Percentiles rank a stretch among this genome's conserved stretches.
Conservation (phyloP, 257 asterid species). For the Nicotiana otophora region DNA sequence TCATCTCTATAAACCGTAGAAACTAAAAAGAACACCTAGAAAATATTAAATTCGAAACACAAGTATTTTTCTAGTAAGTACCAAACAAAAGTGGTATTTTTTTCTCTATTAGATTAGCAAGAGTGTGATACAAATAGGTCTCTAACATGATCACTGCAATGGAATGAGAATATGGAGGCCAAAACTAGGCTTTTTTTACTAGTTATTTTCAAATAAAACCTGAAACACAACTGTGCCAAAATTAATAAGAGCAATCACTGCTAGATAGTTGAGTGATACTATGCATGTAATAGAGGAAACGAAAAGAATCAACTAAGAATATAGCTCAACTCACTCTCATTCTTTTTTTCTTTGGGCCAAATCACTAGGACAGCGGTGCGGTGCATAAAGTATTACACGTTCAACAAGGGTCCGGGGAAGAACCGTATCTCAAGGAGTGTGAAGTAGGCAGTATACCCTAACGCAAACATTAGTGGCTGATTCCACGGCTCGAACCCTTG, state of each 20-base stretch:
- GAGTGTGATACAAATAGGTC: neutral
- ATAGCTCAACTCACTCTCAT: neutral
- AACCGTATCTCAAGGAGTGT: too few relatives aligned
- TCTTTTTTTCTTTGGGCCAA: neutral
- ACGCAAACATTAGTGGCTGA: too few relatives aligned
- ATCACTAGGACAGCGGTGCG: too few relatives aligned
- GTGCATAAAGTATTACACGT: too few relatives aligned
- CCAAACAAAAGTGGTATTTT: neutral
- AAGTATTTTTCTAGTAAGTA: neutral
- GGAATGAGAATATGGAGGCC: neutral
- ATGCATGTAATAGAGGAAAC: neutral
- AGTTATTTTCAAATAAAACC: neutral
- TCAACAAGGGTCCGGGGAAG: rapidly evolving
- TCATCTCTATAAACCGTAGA: neutral
- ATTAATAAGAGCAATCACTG: neutral
- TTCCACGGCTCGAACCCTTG: too few relatives aligned
- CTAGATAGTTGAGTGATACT: neutral
- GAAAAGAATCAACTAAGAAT: neutral
- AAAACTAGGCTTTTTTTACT: neutral
- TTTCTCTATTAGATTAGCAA: too few relatives aligned
- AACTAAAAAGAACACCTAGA: neutral
- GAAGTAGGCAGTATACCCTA: too few relatives aligned
- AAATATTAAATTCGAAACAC: neutral
- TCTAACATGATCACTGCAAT: neutral
- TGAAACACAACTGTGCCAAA: neutral